Conservation (phyloP, 208 protist species). For the Trypanosoma congolense region DNA sequence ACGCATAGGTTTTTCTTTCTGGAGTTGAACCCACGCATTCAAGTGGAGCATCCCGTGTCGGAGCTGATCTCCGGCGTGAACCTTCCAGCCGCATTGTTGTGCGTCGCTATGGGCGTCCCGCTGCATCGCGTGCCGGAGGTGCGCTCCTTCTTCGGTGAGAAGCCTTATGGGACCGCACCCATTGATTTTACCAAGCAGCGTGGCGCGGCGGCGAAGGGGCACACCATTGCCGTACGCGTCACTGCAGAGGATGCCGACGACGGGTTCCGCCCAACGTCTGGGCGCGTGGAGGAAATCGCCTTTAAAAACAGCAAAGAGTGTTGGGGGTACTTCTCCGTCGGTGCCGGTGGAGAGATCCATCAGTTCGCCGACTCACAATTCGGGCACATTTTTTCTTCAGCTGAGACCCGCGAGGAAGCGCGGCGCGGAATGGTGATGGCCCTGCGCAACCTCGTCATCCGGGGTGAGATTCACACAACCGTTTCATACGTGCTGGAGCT, state of each 20-base stretch:
- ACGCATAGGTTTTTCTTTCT: conserved; percentile 95
- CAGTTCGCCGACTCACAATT: conserved; percentile 97
- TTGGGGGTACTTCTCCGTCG: conserved; percentile 98
- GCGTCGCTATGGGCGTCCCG: conserved; percentile 54
- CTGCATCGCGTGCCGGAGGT: conserved; percentile 94
- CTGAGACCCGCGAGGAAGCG: conserved; percentile 90
- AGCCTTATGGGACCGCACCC: conserved; percentile 40
- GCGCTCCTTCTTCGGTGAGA: conserved; percentile 88
- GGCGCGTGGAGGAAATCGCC: conserved; percentile 91
- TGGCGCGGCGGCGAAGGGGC: conserved; percentile 62
- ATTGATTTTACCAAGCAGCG: conserved; percentile 89
- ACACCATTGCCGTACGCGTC: conserved; percentile 96
- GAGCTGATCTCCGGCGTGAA: conserved; percentile 93
- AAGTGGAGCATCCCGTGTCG: conserved; percentile 95
- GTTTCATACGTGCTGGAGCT: conserved; percentile 91
- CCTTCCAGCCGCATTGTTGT: conserved; percentile 93
- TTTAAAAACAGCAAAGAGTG: conserved; percentile 95
- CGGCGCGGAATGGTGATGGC: conserved; percentile 89
- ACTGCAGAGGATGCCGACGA: conserved; percentile 97
- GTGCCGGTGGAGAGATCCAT: conserved; percentile 83
- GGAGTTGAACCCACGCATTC: conserved; percentile 98
- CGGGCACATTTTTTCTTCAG: conserved; percentile 96
- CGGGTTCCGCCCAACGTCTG: conserved; percentile 94
- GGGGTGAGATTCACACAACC: conserved; percentile 95
- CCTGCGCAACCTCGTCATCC: conserved; percentile 92